Evolutionary conservation across 1,284 basidiomycete genomes (phyloP), one percentile per base, ranked within the genome.

Genomic region (Ceratobasidium theobromae): DNA sequence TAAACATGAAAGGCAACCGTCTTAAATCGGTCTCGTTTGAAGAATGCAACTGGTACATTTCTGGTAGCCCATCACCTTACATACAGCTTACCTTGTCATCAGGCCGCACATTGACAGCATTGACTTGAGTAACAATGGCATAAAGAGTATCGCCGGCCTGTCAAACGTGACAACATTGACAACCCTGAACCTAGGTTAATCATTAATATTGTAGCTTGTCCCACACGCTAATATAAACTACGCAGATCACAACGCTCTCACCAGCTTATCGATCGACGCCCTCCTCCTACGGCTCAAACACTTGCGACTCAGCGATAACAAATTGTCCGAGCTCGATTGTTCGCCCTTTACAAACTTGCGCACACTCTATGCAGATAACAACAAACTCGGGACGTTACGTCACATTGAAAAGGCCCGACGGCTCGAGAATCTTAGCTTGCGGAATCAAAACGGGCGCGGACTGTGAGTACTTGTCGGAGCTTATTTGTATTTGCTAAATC

Each of bases 341-440:
- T 81, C 81, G 18, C 78, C 80, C 16, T 85, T 91, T 74, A 81
- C 85, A 4, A 87, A 87, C 73, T 78, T 98, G 70, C 86, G 94
- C 70, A 98, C 93, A 70, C 82, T 98, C 28, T 98, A 97, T 76
- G 86, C 91, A 72, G 96, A 99, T 79, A 88, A 89, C 75, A 98
- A 98, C 76, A 77, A 79, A 33, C 80, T 99, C 1, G 77, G 76
- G 71, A 80, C 73, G 72, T 80, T 84, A 70, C 76, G 73, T 65
- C 84, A 83, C 74, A 79, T 81, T 73, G 81, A 80, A 67, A 79
- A 82, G 33, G 77, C 93, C 70, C 77, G 77, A 69, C 86, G 85
- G 76, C 79, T 99, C 71, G 95, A 98, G 77, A 95, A 95, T 73
- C 80, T 99, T 62, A 95, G 91, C 73, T 73, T 98, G 78, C 84